Evolutionary conservation across 208 protist genomes (phyloP), one percentile per base, ranked within the genome.

Genomic region (Acanthamoeba divionensis): DNA sequence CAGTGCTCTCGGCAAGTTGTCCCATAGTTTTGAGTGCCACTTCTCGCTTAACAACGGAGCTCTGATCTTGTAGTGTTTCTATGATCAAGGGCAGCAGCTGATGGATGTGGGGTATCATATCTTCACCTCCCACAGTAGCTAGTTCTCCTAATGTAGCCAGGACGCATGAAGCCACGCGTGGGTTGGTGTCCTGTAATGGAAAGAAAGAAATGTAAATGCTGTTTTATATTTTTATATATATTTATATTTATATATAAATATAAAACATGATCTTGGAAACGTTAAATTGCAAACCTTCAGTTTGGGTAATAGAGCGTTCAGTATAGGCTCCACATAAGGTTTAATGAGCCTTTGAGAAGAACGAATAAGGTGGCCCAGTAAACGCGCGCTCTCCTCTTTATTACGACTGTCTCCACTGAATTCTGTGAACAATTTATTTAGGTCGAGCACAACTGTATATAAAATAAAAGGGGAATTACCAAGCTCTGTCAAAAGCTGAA

Each of bases 401-500:
- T 85, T 94, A 15, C 89, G 55, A 13, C 55, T 67, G 79, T 97
- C 95, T 38, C 92, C 83, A 26, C 50, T 73, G 36, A 91, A 94
- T 15, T 95, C 92, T 92, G 45, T n/a, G n/a, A n/a, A n/a, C n/a
- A n/a, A n/a, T n/a, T 90, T 89, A 50, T 90, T 90, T n/a, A n/a
- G n/a, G n/a, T n/a, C n/a, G n/a, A n/a, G n/a, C n/a, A n/a, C n/a
- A n/a, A n/a, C n/a, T n/a, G n/a, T n/a, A n/a, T n/a, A n/a, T n/a
- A n/a, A n/a, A n/a, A n/a, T n/a, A n/a, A n/a, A n/a, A n/a, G n/a
- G n/a, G n/a, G n/a, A n/a, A n/a, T n/a, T 33, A 80, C 69, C 93
- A 8, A 98, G 75, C 79, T 98, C 95, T 0, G 96, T 97, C 0
- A 98, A 86, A 0, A 98, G 75, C 67, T 98, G 96, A 38, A 98